A percentile compares a stretch with the other conserved stretches of the same genome.
These are phyloP conservation scores for Saccharomycopsis oosterbeekiorum DNA, from an alignment of 805 yeast genomes.

Conservation along the genomic window DNA sequence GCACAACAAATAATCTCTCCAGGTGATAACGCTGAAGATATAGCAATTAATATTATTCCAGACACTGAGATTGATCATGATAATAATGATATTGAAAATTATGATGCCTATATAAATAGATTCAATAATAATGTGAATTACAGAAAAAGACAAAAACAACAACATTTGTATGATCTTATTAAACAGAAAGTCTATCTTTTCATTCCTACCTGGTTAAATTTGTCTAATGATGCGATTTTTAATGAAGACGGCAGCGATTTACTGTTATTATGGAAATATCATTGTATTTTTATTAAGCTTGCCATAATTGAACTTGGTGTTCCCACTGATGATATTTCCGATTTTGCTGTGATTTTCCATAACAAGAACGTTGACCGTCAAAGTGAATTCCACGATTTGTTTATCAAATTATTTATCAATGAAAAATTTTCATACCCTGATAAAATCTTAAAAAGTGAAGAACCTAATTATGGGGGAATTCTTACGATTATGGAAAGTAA, in stretches of 20 bases:
- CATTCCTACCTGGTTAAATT: slow-evolving; percentile 11
- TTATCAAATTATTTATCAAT: not conserved
- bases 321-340: not conserved
- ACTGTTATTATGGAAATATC: slow-evolving; percentile 1
- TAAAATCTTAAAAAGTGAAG: slow-evolving; percentile 5
- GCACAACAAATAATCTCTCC: not conserved
- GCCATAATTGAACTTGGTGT: slow-evolving; percentile 5
- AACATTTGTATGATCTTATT: slow-evolving; percentile 5
- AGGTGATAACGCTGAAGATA: not conserved
- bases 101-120: not conserved
- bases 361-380: not conserved
- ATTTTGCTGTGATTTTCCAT: not conserved
- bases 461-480: slow-evolving; percentile 7
- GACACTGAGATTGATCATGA: not conserved
- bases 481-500: slow-evolving; percentile 1
- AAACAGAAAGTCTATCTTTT: slow-evolving; percentile 6
- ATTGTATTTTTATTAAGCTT: slow-evolving; percentile 8
- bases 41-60: not conserved
- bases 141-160: not conserved
- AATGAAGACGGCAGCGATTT: not conserved
- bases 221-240: slow-evolving; percentile 1
- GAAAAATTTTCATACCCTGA: not conserved
- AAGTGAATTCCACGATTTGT: not conserved
- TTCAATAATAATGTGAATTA: not conserved
- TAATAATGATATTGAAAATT: slow-evolving; percentile 6